Percentiles rank a stretch among this genome's conserved stretches.
phyloP scores from a whole-genome alignment of 2,329 filamentous ascomycete genomes.

The Eutypella sp. region DNA sequence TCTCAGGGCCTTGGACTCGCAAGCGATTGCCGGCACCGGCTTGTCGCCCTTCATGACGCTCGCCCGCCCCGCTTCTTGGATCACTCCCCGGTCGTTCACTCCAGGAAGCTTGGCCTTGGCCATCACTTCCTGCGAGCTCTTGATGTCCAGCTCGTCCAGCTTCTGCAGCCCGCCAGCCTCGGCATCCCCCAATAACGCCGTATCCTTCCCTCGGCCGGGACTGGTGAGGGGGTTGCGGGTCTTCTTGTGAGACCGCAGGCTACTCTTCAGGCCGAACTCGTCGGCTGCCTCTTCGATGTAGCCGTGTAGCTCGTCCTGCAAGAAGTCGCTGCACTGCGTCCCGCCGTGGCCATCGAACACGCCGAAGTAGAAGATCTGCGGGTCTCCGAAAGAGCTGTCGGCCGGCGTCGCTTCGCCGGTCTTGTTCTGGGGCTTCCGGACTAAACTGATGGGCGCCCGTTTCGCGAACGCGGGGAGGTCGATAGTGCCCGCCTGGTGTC shows the following conservation, averaged over 20 bases:
- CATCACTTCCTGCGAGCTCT: constrained; percentile 42
- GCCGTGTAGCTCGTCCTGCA: constrained; percentile 76
- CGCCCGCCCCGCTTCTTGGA: constrained; percentile 32
- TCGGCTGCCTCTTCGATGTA: constrained; percentile 81
- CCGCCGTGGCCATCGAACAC: constrained; percentile 97
- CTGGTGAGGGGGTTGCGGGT: constrained; percentile 7
- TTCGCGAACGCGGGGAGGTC: constrained; percentile 90
- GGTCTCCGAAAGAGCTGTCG: constrained; percentile 77
- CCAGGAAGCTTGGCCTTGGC: constrained; percentile 32
- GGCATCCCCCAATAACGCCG: constrained; percentile 15
- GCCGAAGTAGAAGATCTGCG: constrained; percentile 95
- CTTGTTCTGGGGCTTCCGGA: constrained; percentile 39
- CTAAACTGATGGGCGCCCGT: constrained; percentile 62
- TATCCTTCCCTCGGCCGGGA: constrained; percentile 6
- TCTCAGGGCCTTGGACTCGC: constrained; percentile 56
- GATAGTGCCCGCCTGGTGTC: constrained; percentile 90
- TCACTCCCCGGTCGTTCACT: constrained; percentile 24
- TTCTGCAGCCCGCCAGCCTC: constrained; percentile 29
- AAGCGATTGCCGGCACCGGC: constrained; percentile 45
- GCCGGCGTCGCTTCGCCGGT: constrained; percentile 62
- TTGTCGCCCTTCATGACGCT: constrained; percentile 32
- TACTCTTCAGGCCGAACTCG: constrained; percentile 74
- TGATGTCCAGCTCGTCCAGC: constrained; percentile 41
- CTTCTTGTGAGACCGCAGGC: constrained; percentile 47
- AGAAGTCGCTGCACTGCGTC: constrained; percentile 78